Conservation (phyloP, 2,329 filamentous ascomycete genomes). For the Xylariaceae sp. region DNA sequence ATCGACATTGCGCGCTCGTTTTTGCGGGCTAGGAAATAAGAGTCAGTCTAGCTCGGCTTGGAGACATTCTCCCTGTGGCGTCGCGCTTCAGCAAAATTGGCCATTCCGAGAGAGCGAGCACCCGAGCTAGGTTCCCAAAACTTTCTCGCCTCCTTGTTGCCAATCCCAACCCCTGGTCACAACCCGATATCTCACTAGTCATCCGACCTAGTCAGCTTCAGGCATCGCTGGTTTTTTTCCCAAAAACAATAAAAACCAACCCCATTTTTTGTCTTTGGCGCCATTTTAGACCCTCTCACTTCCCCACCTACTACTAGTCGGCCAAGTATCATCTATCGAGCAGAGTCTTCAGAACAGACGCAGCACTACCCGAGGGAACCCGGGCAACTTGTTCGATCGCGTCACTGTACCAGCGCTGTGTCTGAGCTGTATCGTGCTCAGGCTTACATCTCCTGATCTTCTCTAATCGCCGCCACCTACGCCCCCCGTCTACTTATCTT, state of each 20-base stretch:
- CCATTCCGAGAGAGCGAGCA: conserved; percentile 30
- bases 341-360: conserved; percentile 12
- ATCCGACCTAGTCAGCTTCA: conserved; percentile 37
- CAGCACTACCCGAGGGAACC: conserved; percentile 16
- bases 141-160: conserved; percentile 30
- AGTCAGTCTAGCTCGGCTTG: conserved; percentile 39
- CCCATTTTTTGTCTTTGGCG: conserved; percentile 36
- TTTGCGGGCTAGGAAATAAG: conserved; percentile 33
- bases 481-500: neutral
- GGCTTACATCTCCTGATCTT: conserved; percentile 2
- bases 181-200: conserved; percentile 34
- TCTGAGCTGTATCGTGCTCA: conserved; percentile 1
- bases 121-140: conserved; percentile 32
- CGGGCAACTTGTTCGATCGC: conserved; percentile 19
- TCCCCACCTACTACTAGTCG: conserved; percentile 31
- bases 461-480: neutral
- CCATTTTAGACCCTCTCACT: conserved; percentile 31
- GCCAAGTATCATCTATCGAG: conserved; percentile 26
- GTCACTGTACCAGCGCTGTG: conserved; percentile 19
- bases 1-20: conserved; percentile 19
- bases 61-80: conserved; percentile 33
- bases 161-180: conserved; percentile 37
- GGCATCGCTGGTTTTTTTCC: conserved; percentile 33
- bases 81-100: conserved; percentile 23
- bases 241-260: conserved; percentile 32